These are phyloP conservation scores for Termitomyces sp. DNA, from an alignment of 768 basidiomycete genomes.

Conservation along the genomic window DNA sequence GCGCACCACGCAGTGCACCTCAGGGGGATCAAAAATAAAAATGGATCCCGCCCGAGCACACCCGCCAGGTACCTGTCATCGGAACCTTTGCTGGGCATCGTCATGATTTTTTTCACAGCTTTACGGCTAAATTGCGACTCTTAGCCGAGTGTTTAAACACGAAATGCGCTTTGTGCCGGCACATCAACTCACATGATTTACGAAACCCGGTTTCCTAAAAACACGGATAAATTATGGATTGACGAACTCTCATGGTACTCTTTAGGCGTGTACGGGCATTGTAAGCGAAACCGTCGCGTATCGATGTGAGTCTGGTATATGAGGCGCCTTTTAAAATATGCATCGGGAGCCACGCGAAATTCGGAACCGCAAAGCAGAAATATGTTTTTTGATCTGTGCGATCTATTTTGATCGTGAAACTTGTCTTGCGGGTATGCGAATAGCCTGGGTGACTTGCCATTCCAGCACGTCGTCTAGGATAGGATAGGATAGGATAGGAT, in stretches of 20 bases:
- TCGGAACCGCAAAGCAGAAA: not conserved
- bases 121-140: not conserved
- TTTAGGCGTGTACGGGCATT: not conserved
- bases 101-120: not conserved
- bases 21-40: not conserved
- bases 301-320: not conserved
- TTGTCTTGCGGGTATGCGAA: not conserved
- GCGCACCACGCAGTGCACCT: too few species aligned
- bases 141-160: not conserved
- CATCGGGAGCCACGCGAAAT: not conserved
- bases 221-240: not conserved
- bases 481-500: too few species aligned
- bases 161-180: not conserved
- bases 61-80: not conserved
- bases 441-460: not conserved
- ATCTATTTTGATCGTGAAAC: not conserved
- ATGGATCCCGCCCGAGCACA: not conserved
- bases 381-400: not conserved
- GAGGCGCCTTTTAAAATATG: too few species aligned
- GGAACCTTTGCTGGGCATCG: conserved; percentile 1
- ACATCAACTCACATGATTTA: not conserved
- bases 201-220: not conserved
- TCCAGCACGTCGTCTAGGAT: too few species aligned
- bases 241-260: not conserved
- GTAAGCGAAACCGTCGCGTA: not conserved